Evolutionary conservation across 169 alveolate species (phyloP), one percentile per base, ranked within the genome.

Genomic region (Cryptosporidium felis): DNA sequence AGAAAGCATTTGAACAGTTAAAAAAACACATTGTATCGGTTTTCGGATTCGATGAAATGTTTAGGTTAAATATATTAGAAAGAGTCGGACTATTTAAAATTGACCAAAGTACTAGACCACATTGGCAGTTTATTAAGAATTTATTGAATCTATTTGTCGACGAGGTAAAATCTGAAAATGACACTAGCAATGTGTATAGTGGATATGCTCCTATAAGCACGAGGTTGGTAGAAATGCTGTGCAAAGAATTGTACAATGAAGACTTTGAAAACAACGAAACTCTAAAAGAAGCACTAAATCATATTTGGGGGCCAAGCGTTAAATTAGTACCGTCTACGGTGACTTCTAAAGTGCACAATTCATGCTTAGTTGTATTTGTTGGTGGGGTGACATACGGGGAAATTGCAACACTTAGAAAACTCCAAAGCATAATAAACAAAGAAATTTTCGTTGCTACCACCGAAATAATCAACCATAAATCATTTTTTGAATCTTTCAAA

Each of bases 321-420:
- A 67, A 74, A 36, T 28, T 74, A 8, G 38, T 21, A 26, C 67
- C 74, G 14, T 36, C 65, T 3, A 28, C 44, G 14, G 46, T 6
- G 38, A 18, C 59, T 51, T 38, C 14, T 6, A 41, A 32, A 28
- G 34, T 62, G 30, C 82, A 23, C 1, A 56, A 56, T 16, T 41
- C 41, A 9, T 81, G 63, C 23, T 80, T 91, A 10, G 65, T 91
- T 18, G 90, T 90, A 34, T 85, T 80, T 62, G 82, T 91, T 32
- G 94, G 94, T 1, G 94, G 94, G 8, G 89, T 88, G 12, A 91
- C 94, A 3, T 47, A 89, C 16, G 94, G 94, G 21, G 94, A 91
- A 60, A 82, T 91, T 16, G 92, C 93, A 16, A 82, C 93, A 5
- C 80, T 91, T 3, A 53, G 66, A 74, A 74, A 74, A 18, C 42